Evolutionary conservation across 2,329 filamentous ascomycete species (phyloP), one percentile per base, ranked within the genome.

Genomic region (Penicillium sp.): DNA sequence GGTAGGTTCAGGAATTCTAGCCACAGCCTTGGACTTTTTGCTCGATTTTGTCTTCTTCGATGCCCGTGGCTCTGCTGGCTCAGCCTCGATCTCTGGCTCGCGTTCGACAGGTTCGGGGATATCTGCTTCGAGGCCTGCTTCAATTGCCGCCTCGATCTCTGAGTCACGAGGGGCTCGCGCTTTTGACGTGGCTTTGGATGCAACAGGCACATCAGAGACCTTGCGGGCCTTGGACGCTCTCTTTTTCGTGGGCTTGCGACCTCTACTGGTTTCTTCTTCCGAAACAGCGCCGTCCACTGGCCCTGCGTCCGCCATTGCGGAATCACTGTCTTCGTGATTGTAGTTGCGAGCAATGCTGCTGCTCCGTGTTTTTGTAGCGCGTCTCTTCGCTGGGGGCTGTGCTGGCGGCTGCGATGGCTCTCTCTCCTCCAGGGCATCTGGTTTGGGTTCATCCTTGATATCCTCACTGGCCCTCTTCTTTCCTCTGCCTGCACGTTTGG

Each of bases 381-480:
- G 80, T 69, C 84, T 86, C 70, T 88, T 89, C 0, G 79, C 65
- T 2, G 82, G 80, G 8, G 72, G 75, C 42, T 74, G 71, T 21
- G 27, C 44, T 21, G 53, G 38, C 12, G 65, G 55, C 10, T 69
- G 66, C 52, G 50, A 37, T 27, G n/a, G 29, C 12, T 68, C 61
- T 29, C 52, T 37, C 7, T 34, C 53, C 35, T 65, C 60, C 18
- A 21, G 40, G 18, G 56, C 50, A 47, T 54, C 54, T 27, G 62
- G 38, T 27, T 58, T 49, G 16, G 56, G 47, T 7, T 68, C 62
- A 32, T 71, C 66, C 23, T 61, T 67, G 44, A 86, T 72, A 10
- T 82, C 81, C 32, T 84, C 82, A 58, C 86, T 90, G 4, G 75
- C 71, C 57, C 87, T 79, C 69, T 90, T 91, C 67, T 80, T 85